phyloP scores from a whole-genome alignment of 495 filamentous ascomycete species.

The Wilcoxina mikolae region DNA sequence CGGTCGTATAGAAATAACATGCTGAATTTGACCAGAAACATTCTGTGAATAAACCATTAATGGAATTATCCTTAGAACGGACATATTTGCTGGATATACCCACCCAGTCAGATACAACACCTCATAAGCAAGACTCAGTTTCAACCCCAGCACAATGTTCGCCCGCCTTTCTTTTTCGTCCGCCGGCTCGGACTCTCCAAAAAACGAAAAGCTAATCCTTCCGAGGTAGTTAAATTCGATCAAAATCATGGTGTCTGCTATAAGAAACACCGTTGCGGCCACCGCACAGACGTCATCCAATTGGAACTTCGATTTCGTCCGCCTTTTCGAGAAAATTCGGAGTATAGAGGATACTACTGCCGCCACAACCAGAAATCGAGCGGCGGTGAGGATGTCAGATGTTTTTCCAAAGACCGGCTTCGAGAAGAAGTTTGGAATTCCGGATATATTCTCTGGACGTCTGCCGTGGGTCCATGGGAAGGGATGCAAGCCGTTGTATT shows the following conservation, averaged over 20 bases:
- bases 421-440: conserved; percentile 27
- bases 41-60: conserved; percentile 7
- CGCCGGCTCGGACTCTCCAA: neutral
- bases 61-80: neutral
- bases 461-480: too few species aligned
- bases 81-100: neutral
- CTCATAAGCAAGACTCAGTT: conserved; percentile 23
- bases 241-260: conserved; percentile 24
- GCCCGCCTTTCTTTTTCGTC: conserved; percentile 15
- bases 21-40: conserved; percentile 26
- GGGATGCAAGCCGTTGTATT: neutral
- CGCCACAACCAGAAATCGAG: conserved; percentile 17
- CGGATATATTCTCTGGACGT: conserved; percentile 9
- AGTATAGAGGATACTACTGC: conserved; percentile 23
- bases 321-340: conserved; percentile 23
- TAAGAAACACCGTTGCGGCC: conserved; percentile 16
- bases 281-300: conserved; percentile 25
- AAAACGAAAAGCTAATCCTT: conserved; percentile 18
- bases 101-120: conserved; percentile 20
- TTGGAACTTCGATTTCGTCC: conserved; percentile 20
- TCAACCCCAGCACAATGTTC: conserved; percentile 19
- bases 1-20: conserved; percentile 27
- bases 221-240: conserved; percentile 20
- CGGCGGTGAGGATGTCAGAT: conserved; percentile 11
- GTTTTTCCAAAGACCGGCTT: conserved; percentile 22